phyloP scores from a whole-genome alignment of 1,284 basidiomycete species.

The Amylostereum areolatum region DNA sequence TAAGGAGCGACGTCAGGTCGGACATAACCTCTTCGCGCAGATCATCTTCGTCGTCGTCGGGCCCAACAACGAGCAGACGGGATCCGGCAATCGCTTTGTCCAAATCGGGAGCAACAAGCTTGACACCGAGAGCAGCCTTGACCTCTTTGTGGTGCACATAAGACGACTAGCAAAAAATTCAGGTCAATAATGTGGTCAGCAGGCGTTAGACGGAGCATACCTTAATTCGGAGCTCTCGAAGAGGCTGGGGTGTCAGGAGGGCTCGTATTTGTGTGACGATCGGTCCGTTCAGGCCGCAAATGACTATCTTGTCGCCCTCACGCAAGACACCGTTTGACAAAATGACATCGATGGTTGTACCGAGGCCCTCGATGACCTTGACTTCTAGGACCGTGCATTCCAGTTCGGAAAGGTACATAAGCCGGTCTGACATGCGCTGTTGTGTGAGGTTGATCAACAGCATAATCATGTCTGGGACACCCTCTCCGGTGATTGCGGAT shows the following conservation, averaged over 20 bases:
- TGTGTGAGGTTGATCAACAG: conserved; percentile 96
- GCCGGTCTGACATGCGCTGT: conserved; percentile 92
- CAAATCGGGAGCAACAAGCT: conserved; percentile 92
- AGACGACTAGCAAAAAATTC: conserved; percentile 56
- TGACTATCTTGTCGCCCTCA: conserved; percentile 93
- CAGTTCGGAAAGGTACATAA: conserved; percentile 98
- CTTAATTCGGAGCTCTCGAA: conserved; percentile 96
- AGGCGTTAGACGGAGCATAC: conserved; percentile 40
- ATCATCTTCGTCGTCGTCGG: conserved; percentile 95
- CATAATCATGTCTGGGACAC: conserved; percentile 99
- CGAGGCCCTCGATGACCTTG: conserved; percentile 97
- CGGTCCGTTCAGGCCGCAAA: conserved; percentile 96
- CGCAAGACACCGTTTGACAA: conserved; percentile 91
- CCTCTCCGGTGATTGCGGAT: conserved; percentile 96
- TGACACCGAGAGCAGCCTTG: conserved; percentile 97
- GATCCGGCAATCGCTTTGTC: conserved; percentile 99
- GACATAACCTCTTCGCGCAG: conserved; percentile 96
- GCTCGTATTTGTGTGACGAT: conserved; percentile 96
- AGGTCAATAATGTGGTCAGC: conserved; percentile 2
- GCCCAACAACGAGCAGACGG: conserved; percentile 84
- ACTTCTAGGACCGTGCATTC: conserved; percentile 99
- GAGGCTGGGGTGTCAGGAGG: conserved; percentile 91
- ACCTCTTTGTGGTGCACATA: conserved; percentile 99
- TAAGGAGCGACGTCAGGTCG: conserved; percentile 86
- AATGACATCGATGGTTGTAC: conserved; percentile 97